Conservation (phyloP, 805 yeast species). For the Debaryomyces prosopidis region DNA sequence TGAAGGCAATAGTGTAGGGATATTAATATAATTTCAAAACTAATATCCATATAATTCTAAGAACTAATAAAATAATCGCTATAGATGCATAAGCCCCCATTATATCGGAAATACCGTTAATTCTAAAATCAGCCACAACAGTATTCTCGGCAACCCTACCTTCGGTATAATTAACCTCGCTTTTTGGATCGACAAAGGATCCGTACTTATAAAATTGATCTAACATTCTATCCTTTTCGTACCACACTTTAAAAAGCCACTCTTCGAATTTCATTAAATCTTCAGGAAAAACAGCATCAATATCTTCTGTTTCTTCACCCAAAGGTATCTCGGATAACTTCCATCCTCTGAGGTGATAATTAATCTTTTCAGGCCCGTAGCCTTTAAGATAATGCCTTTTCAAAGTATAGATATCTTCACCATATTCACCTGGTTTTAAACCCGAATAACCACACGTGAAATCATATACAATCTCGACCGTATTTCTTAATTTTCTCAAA, state of each 20-base stretch:
- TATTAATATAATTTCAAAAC: not conserved
- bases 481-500: slow-evolving; percentile 52
- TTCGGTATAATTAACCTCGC: slow-evolving; percentile 3
- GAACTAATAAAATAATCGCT: slow-evolving; percentile 7
- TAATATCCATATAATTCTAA: slow-evolving; percentile 8
- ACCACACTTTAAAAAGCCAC: slow-evolving; percentile 80
- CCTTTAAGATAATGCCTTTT: slow-evolving; percentile 66
- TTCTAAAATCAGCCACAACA: slow-evolving; percentile 24
- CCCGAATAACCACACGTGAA: slow-evolving; percentile 83
- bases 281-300: slow-evolving; percentile 42
- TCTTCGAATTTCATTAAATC: slow-evolving; percentile 56
- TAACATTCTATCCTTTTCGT: slow-evolving; percentile 72
- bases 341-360: slow-evolving; percentile 63
- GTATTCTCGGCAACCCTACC: slow-evolving; percentile 15
- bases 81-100: slow-evolving; percentile 11
- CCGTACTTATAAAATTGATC: slow-evolving; percentile 60
- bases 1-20: not conserved
- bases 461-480: slow-evolving; percentile 69
- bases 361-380: slow-evolving; percentile 65
- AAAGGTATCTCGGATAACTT: slow-evolving; percentile 64
- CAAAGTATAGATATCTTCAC: slow-evolving; percentile 75
- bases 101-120: slow-evolving; percentile 17
- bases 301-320: slow-evolving; percentile 37
- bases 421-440: slow-evolving; percentile 59
- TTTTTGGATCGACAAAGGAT: slow-evolving; percentile 35